phyloP scores from a whole-genome alignment of 2,329 filamentous ascomycete species.

The Pestalotiopsis sp. region DNA sequence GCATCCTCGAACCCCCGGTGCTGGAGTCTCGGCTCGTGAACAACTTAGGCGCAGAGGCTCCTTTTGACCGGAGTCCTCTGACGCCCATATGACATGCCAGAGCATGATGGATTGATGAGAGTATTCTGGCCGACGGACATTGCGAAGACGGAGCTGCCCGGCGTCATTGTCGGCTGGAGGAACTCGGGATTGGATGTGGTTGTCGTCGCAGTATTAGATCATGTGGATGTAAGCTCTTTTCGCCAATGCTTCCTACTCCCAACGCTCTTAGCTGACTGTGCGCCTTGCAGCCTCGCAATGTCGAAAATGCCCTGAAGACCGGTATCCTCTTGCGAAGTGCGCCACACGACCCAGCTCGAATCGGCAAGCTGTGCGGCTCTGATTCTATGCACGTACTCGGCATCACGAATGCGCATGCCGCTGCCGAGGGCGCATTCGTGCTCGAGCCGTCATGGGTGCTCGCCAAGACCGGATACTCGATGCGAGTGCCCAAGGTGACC shows the following conservation, averaged over 20 bases:
- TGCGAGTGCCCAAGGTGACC: slow-evolving; percentile 69
- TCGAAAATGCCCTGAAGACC: slow-evolving; percentile 84
- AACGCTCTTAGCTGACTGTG: slow-evolving; percentile 17
- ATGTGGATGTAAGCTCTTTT: slow-evolving; percentile 73
- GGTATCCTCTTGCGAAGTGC: slow-evolving; percentile 84
- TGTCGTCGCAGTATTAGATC: slow-evolving; percentile 85
- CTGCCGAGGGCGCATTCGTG: slow-evolving; percentile 41
- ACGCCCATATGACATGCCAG: slow-evolving; percentile 60
- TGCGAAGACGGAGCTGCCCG: slow-evolving; percentile 69
- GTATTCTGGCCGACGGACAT: slow-evolving; percentile 97
- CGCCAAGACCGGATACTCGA: slow-evolving; percentile 55
- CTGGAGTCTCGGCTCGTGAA: slow-evolving; percentile 91
- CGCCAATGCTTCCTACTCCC: slow-evolving; percentile 15
- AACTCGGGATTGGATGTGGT: slow-evolving; percentile 92
- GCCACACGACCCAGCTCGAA: slow-evolving; percentile 76
- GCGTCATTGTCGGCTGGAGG: slow-evolving; percentile 92
- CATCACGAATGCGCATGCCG: slow-evolving; percentile 68
- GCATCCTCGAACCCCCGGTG: slow-evolving; percentile 80
- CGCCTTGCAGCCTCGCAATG: slow-evolving; percentile 67
- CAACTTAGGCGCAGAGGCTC: slow-evolving; percentile 93
- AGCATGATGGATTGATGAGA: slow-evolving; percentile 89
- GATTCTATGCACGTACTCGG: slow-evolving; percentile 85
- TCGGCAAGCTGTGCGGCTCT: slow-evolving; percentile 84
- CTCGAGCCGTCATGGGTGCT: slow-evolving; percentile 74
- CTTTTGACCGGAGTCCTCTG: slow-evolving; percentile 63